A percentile compares a stretch with the other conserved stretches of the same genome.
Evolutionary conservation across 768 basidiomycete species (phyloP).

Genomic region (Mycena vulgaris): DNA sequence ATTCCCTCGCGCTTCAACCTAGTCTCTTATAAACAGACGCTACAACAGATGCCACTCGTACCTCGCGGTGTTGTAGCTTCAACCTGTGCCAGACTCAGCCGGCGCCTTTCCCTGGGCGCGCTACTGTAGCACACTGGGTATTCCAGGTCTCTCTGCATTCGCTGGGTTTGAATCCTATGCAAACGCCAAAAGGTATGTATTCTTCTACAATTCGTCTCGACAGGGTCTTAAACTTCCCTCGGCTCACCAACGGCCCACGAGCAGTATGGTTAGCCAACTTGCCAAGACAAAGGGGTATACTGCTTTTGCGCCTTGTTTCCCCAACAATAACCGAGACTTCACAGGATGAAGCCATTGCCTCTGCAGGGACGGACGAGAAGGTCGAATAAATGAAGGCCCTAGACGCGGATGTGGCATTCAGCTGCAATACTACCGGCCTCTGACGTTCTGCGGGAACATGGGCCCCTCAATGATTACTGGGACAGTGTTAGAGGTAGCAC

Average conservation of each 20-base stretch:
- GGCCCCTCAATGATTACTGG: constrained; percentile 38
- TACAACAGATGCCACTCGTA: no score
- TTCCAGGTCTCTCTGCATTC: background rate
- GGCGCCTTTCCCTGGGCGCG: constrained; percentile 4
- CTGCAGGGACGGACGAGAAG: no score
- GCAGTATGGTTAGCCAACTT: no score
- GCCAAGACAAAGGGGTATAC: no score
- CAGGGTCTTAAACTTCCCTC: constrained; percentile 43
- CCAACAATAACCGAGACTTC: no score
- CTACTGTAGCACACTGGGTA: background rate
- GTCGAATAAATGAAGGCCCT: no score
- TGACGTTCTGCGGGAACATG: constrained; percentile 53
- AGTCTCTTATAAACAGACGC: no score
- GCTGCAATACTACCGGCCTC: no score
- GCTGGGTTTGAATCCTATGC: background rate
- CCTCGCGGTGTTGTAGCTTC: no score
- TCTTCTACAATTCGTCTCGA: background rate
- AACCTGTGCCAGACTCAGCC: background rate
- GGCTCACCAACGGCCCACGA: constrained; percentile 35
- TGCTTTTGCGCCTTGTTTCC: no score
- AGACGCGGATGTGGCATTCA: constrained; percentile 47
- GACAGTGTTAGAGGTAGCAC: constrained; percentile 61
- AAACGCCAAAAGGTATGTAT: background rate
- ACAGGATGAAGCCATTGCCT: no score
- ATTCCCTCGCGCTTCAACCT: constrained; percentile 1